Evolutionary conservation across 2,329 filamentous ascomycete genomes (phyloP), one percentile per base, ranked within the genome.

Genomic region (Xylaria sp.): DNA sequence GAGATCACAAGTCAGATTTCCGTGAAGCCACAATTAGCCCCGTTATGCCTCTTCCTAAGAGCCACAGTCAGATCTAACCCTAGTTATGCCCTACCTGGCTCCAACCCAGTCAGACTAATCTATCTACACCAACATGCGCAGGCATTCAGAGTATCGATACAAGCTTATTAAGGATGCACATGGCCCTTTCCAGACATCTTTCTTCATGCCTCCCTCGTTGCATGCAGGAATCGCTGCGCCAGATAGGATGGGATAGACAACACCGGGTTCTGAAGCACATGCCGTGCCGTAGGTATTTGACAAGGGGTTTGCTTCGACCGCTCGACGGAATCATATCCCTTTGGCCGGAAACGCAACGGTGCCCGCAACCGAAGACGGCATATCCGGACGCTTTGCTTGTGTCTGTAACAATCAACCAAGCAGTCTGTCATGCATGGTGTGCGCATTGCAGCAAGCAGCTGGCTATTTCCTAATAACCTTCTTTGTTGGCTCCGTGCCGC

Each of bases 251-350:
- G 10, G 34, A 37, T 37, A 54, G 48, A 52, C 9, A 10, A 39
- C 50, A 20, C 32, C 39, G n/a, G 25, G 28, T 48, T 50, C 39
- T 37, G 12, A 46, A n/a, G 39, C 39, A 58, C 15, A 58, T 46
- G 13, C 56, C 56, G 56, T 44, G 12, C 9, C 6, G 15, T 54
- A 54, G 12, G 23, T 41, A 15, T 39, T 13, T 23, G 60, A 58
- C 65, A 60, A 25, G 65, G 65, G 56, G 56, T 34, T 44, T 46
- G 41, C 7, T 46, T 18, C 41, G 34, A 37, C 34, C 34, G 34
- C 46, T 41, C 20, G 48, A 52, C 66, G 61, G 66, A 61, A 68
- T 34, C 18, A 23, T 51, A 61, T 68, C 66, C 66, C 50, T 68
- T 65, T 68, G 66, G 66, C 41, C 18, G 15, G 15, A 18, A 2